Evolutionary conservation across 2,329 filamentous ascomycete species (phyloP).

Genomic region (Alternaria novae-zelandiae): DNA sequence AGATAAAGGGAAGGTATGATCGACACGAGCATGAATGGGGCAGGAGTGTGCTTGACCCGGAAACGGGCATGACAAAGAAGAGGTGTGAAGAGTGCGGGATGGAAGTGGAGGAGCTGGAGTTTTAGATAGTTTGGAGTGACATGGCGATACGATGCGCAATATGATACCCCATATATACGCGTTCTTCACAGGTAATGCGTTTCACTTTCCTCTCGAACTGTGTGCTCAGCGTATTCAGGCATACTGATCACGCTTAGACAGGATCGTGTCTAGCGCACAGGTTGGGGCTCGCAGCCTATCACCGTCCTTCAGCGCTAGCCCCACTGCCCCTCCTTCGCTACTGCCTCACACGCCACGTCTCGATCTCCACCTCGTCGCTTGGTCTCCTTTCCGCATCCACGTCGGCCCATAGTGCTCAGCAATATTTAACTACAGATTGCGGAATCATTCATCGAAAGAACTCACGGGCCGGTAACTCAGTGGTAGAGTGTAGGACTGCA

Average conservation of each 20-base stretch:
- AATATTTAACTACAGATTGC: rapidly evolving
- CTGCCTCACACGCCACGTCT: neutral
- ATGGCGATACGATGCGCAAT: neutral
- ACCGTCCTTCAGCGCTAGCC: neutral
- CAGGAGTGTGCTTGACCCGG: conserved; percentile 62
- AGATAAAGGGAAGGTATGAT: conserved; percentile 65
- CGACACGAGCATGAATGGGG: conserved; percentile 92
- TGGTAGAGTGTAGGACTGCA: conserved; percentile 10
- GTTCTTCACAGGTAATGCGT: neutral
- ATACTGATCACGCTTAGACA: neutral
- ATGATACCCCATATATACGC: neutral
- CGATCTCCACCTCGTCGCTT: neutral
- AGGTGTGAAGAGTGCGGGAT: conserved; percentile 71
- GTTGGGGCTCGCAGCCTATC: neutral
- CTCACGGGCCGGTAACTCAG: conserved; percentile 7
- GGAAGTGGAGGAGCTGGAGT: conserved; percentile 71
- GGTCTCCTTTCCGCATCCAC: neutral
- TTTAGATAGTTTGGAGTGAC: conserved; percentile 45
- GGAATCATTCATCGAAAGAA: neutral
- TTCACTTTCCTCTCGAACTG: neutral
- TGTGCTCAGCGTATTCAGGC: neutral
- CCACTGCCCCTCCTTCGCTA: neutral
- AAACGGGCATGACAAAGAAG: conserved; percentile 79
- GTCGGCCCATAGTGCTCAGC: rapidly evolving
- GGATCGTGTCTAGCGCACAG: neutral